These are phyloP conservation scores for Ceratocystis smalleyi DNA, from an alignment of 2,329 filamentous ascomycete genomes.

Conservation along the genomic window DNA sequence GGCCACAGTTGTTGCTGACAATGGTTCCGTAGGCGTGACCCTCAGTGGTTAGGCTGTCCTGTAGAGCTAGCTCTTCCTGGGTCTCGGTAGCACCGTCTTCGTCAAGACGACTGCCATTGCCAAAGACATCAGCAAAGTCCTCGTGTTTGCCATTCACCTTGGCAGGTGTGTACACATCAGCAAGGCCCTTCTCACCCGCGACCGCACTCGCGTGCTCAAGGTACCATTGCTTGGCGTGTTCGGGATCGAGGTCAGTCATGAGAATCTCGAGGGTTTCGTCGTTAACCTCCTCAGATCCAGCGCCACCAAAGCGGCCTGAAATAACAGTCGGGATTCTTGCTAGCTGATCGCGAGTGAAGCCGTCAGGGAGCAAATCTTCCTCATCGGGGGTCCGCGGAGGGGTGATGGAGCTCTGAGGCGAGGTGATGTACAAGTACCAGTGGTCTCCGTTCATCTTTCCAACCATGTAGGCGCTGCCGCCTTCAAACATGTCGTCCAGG, in stretches of 20 bases:
- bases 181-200: constrained; percentile 64
- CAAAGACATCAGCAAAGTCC: constrained; percentile 64
- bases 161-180: constrained; percentile 27
- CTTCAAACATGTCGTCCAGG: constrained; percentile 78
- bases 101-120: constrained; percentile 47
- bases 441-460: constrained; percentile 99
- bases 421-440: constrained; percentile 96
- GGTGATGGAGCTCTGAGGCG: constrained; percentile 63
- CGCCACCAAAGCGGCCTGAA: constrained; percentile 25
- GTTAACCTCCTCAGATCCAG: constrained; percentile 33
- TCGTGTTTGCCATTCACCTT: constrained; percentile 29
- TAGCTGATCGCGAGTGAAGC: constrained; percentile 26
- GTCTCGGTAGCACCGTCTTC: constrained; percentile 29
- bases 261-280: constrained; percentile 66
- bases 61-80: constrained; percentile 36
- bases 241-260: constrained; percentile 55
- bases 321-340: constrained; percentile 42
- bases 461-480: constrained; percentile 96
- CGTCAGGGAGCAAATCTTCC: constrained; percentile 13
- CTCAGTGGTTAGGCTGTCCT: constrained; percentile 66
- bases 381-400: constrained; percentile 62
- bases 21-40: constrained; percentile 86
- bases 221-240: constrained; percentile 58
- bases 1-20: constrained; percentile 76
- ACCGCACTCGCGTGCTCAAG: constrained; percentile 65